These are phyloP conservation scores for Lycium ferocissimum DNA, from an alignment of 257 asterid species.

Conservation along the genomic window DNA sequence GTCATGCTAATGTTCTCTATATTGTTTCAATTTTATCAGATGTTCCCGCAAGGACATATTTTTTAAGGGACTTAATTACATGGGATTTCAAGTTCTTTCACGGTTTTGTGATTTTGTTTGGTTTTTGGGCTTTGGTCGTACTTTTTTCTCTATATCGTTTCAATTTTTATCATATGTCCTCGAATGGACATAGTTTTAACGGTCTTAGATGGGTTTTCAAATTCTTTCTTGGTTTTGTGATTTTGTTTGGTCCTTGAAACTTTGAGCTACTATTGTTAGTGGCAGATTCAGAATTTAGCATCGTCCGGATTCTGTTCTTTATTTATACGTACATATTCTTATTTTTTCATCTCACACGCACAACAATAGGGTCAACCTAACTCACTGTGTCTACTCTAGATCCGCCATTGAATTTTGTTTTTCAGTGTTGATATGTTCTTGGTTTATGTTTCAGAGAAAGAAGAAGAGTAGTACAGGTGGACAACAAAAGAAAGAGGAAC, in stretches of 20 bases:
- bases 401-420: background rate
- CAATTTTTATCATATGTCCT: too few relatives aligned
- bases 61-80: background rate
- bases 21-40: background rate
- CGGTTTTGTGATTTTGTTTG: background rate
- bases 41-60: background rate
- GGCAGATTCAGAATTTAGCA: background rate
- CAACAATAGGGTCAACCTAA: background rate
- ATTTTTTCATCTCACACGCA: background rate
- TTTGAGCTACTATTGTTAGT: background rate
- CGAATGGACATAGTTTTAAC: background rate
- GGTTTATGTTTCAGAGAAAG: constrained; percentile 53
- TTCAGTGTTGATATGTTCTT: constrained; percentile 9
- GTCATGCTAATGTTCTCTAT: background rate
- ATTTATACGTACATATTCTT: background rate
- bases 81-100: background rate
- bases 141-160: too few relatives aligned
- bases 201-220: background rate
- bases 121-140: background rate
- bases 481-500: constrained; percentile 67
- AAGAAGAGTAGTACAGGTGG: constrained; percentile 51
- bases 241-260: background rate
- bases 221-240: background rate
- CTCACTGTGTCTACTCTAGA: background rate
- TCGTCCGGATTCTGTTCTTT: background rate